Evolutionary conservation across 2,329 filamentous ascomycete species (phyloP), one percentile per base, ranked within the genome.

Genomic region (Xylariaceae sp.): DNA sequence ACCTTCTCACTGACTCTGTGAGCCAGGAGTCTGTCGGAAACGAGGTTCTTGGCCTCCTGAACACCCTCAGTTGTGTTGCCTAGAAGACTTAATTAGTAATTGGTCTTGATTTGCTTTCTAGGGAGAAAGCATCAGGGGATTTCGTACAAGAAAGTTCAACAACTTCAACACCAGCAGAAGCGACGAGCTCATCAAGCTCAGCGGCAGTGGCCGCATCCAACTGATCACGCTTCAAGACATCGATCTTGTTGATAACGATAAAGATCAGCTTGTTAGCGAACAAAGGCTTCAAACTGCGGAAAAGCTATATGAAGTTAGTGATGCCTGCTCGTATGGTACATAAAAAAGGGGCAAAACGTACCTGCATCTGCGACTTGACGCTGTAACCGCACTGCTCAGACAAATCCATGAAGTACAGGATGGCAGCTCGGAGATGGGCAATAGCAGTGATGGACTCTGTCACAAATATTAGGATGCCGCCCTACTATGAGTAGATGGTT

Each of bases 211-310:
- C 89, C 5, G 85, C 78, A 65, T 94, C 89, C 44, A 99, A 79
- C 71, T 97, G 92, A 71, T 96, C 91, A 1, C 92, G 92, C 61
- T 87, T 85, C 72, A 88, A 85, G 61, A 97, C 85, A 74, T 99
- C 94, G 67, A 97, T 97, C 82, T 99, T 99, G 87, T 99, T 99
- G 77, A 97, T 83, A 59, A 97, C 90, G 59, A 99, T 83, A 74
- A 96, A 97, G 50, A 97, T 93, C 53, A 97, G 83, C 80, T 97
- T 97, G 80, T 97, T 97, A 56, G 92, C 88, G 74, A 99, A 99
- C 18, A 99, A 82, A 37, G 94, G 94, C 79, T 95, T 96, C 76
- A 97, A 96, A 75, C 89, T 95, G 80, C 91, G 87, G 83, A 97
- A 99, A 13, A 99, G 86, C 68, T 64, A 51, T 48, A 4, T 44